These are phyloP conservation scores for Papiliotrema terrestris DNA, from an alignment of 1,284 basidiomycete genomes.

Conservation along the genomic window DNA sequence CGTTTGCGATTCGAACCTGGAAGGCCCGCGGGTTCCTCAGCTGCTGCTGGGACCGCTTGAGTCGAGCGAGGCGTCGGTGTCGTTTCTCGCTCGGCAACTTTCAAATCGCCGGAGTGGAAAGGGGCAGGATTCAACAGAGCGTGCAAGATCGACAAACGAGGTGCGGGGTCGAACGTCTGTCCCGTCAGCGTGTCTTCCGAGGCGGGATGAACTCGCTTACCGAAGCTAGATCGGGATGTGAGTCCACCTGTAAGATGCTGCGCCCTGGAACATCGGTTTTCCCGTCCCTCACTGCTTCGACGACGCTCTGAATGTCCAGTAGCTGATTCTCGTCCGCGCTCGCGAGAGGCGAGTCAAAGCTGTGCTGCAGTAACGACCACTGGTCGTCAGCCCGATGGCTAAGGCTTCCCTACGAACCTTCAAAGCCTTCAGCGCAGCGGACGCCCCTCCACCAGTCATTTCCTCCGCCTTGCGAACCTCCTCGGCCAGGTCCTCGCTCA, in stretches of 20 bases:
- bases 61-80: neutral
- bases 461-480: constrained; percentile 26
- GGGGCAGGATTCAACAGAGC: constrained; percentile 12
- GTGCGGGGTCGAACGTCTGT: constrained; percentile 25
- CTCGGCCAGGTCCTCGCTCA: constrained; percentile 24
- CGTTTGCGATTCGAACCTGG: neutral
- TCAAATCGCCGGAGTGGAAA: neutral
- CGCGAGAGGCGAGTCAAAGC: constrained; percentile 27
- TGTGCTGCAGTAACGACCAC: constrained; percentile 33
- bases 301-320: constrained; percentile 8
- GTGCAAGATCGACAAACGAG: constrained; percentile 25
- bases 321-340: neutral
- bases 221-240: constrained; percentile 12
- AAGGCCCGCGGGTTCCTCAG: neutral
- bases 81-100: neutral
- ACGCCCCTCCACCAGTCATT: constrained; percentile 27
- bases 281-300: constrained; percentile 7
- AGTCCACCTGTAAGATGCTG: constrained; percentile 17
- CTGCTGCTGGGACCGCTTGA: neutral
- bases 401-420: constrained; percentile 29
- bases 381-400: neutral
- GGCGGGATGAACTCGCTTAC: constrained; percentile 5
- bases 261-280: constrained; percentile 9
- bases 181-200: neutral
- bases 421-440: constrained; percentile 25